Evolutionary conservation across 2,329 filamentous ascomycete species (phyloP).

Genomic region (Plectosphaerella cucumerina): DNA sequence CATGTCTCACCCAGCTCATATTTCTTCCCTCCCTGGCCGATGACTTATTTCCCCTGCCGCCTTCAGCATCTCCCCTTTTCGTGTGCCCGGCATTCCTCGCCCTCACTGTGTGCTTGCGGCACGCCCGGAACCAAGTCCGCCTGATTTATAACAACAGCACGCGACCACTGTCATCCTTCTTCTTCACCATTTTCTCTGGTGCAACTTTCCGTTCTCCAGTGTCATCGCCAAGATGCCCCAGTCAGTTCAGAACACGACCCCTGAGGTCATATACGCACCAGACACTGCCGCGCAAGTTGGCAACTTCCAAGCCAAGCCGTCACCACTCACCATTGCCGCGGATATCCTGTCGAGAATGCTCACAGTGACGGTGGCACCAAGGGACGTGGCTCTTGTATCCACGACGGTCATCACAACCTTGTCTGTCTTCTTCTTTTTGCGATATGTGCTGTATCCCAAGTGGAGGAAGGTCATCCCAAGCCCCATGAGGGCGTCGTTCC

Average conservation of each 20-base stretch:
- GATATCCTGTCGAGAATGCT: constrained; percentile 20
- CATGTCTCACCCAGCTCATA: too few relatives aligned
- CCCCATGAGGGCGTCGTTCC: constrained; percentile 37
- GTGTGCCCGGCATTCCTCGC: too few relatives aligned
- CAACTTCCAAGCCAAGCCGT: not conserved
- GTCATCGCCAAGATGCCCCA: not conserved
- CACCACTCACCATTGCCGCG: constrained; percentile 16
- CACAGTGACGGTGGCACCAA: constrained; percentile 16
- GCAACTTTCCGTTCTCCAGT: too few relatives aligned
- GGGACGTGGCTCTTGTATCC: constrained; percentile 25
- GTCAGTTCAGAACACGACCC: not conserved
- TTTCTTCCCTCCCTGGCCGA: too few relatives aligned
- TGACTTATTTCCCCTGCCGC: too few relatives aligned
- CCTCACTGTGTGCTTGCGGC: too few relatives aligned
- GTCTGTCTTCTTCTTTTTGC: constrained; percentile 29
- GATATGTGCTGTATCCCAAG: constrained; percentile 33
- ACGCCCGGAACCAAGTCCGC: too few relatives aligned
- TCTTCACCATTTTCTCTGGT: too few relatives aligned
- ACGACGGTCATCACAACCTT: constrained; percentile 38
- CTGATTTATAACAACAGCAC: too few relatives aligned
- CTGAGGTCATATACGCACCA: not conserved
- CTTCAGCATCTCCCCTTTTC: too few relatives aligned
- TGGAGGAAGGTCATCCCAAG: constrained; percentile 35
- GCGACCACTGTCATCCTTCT: too few relatives aligned
- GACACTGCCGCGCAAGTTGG: not conserved